A percentile compares a stretch with the other conserved stretches of the same genome.
These are phyloP conservation scores for Cryptococcus amylolentus DNA, from an alignment of 1,284 basidiomycete genomes.

Conservation along the genomic window DNA sequence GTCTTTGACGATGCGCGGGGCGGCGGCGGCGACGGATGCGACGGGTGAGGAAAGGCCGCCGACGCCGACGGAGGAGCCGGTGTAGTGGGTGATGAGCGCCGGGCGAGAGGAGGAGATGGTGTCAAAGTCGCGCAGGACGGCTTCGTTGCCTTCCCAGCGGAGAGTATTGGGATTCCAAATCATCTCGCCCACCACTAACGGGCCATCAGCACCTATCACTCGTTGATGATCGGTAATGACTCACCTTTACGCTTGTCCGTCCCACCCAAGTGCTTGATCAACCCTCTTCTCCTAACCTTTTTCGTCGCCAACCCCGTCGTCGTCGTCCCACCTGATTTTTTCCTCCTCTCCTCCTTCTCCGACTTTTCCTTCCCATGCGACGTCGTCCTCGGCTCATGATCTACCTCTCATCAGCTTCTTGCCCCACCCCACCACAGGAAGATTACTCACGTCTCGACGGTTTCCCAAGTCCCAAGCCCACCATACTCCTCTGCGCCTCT, in stretches of 20 bases:
- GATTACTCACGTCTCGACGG: not conserved
- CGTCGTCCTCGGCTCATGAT: conserved; percentile 12
- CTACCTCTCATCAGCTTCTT: conserved; percentile 45
- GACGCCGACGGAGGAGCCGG: conserved; percentile 61
- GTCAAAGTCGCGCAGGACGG: conserved; percentile 83
- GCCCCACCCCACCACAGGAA: conserved; percentile 53
- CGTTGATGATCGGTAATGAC: conserved; percentile 21
- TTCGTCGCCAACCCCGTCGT: conserved; percentile 1
- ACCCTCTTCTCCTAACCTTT: conserved; percentile 62
- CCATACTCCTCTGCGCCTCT: conserved; percentile 24
- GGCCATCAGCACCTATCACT: not conserved
- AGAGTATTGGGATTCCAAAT: conserved; percentile 85
- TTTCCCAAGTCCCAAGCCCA: not conserved
- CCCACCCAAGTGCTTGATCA: conserved; percentile 80
- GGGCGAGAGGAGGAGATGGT: conserved; percentile 72
- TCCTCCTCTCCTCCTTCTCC: conserved; percentile 20
- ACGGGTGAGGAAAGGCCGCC: conserved; percentile 55
- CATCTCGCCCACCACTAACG: conserved; percentile 84
- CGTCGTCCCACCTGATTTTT: conserved; percentile 20
- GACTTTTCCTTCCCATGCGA: conserved; percentile 14
- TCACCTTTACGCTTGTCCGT: conserved; percentile 69
- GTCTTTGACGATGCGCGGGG: conserved; percentile 76
- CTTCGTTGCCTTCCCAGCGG: conserved; percentile 96
- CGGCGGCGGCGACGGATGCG: conserved; percentile 12
- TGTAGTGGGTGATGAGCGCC: conserved; percentile 87